Percentiles rank a stretch among this genome's conserved stretches.
Conservation (phyloP, 1,139 yeast genomes). For the Debaryomycetaceae sp. region DNA sequence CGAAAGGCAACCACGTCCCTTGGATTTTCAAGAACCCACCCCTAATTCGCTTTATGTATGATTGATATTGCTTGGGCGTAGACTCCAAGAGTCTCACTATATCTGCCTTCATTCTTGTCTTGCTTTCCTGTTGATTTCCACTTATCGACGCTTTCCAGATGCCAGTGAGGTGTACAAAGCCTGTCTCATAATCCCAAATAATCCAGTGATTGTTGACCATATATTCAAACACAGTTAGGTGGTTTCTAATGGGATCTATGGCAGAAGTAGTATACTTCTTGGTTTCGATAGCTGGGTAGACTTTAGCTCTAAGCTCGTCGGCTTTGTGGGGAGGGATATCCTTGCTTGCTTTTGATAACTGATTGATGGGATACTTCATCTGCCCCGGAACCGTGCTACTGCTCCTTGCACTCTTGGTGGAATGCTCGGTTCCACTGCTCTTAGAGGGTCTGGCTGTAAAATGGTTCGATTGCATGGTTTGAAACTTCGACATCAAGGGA, state of each 20-base stretch:
- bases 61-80: slow-evolving; percentile 64
- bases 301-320: slow-evolving; percentile 19
- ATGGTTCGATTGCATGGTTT: slow-evolving; percentile 2
- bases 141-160: slow-evolving; percentile 75
- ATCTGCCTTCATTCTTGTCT: slow-evolving; percentile 60
- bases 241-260: slow-evolving; percentile 52
- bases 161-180: slow-evolving; percentile 88
- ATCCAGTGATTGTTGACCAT: slow-evolving; percentile 63
- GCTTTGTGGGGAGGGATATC: slow-evolving; percentile 24
- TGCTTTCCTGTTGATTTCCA: slow-evolving; percentile 6
- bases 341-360: slow-evolving; percentile 13
- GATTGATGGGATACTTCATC: slow-evolving; percentile 21
- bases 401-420: neutral
- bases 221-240: slow-evolving; percentile 72
- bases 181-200: slow-evolving; percentile 86
- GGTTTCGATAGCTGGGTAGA: slow-evolving; percentile 42
- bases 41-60: slow-evolving; percentile 67
- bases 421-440: neutral
- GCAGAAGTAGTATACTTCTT: slow-evolving; percentile 77
- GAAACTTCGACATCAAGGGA: slow-evolving; percentile 7
- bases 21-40: slow-evolving; percentile 93
- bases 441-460: neutral
- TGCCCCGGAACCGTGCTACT: neutral
- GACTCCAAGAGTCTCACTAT: slow-evolving; percentile 72
- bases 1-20: slow-evolving; percentile 90